A percentile compares a stretch with the other conserved stretches of the same genome.
These are phyloP conservation scores for Blastocystis sp. DNA, from an alignment of 352 stramenopile species.

Conservation along the genomic window DNA sequence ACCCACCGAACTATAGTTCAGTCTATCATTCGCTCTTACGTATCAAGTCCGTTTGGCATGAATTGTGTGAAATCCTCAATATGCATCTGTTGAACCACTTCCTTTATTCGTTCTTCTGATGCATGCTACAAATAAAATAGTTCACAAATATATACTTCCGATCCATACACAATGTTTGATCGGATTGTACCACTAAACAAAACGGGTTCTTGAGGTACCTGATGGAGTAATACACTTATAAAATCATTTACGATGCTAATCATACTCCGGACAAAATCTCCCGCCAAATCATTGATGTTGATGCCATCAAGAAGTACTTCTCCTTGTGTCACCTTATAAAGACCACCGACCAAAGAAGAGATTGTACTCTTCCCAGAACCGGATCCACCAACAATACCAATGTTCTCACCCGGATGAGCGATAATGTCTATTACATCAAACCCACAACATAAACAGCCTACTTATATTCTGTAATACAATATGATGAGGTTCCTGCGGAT, in stretches of 20 bases:
- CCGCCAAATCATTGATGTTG: conserved; percentile 42
- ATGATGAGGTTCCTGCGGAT: conserved; percentile 42
- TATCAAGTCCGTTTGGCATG: conserved; percentile 84
- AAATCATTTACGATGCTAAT: conserved; percentile 58
- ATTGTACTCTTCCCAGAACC: conserved; percentile 72
- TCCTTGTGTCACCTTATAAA: conserved; percentile 69
- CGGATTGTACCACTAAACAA: conserved; percentile 80
- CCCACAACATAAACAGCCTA: neutral
- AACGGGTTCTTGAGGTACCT: conserved; percentile 85
- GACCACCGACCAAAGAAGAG: conserved; percentile 70
- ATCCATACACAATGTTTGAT: conserved; percentile 80
- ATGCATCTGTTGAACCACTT: conserved; percentile 80
- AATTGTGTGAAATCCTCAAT: conserved; percentile 84
- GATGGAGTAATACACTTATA: conserved; percentile 75
- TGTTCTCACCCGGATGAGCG: conserved; percentile 67
- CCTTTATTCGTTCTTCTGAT: conserved; percentile 76
- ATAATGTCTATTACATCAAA: conserved; percentile 31
- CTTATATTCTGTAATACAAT: conserved; percentile 37
- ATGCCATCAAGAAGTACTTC: conserved; percentile 53
- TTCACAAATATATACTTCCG: conserved; percentile 65
- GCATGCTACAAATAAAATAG: conserved; percentile 68
- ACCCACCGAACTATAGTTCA: conserved; percentile 73
- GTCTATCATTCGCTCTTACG: conserved; percentile 67
- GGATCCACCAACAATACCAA: conserved; percentile 71
- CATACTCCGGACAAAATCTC: conserved; percentile 42